Evolutionary conservation across 2,329 filamentous ascomycete species (phyloP).

Genomic region (Erysiphe neolycopersici): DNA sequence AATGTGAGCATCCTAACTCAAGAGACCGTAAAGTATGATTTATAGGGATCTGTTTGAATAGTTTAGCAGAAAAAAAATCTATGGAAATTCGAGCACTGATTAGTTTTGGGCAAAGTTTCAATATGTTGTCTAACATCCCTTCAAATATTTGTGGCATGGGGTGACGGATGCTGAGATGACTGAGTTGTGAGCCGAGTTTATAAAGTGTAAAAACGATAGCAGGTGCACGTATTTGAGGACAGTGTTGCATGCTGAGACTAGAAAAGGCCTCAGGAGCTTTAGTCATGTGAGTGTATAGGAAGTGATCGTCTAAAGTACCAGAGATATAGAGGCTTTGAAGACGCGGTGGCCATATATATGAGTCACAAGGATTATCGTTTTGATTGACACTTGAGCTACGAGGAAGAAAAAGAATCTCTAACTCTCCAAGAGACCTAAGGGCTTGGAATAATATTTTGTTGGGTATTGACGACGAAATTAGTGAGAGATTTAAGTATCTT

Average conservation of each 20-base stretch:
- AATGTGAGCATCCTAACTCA: conserved; percentile 12
- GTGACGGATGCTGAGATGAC: conserved; percentile 13
- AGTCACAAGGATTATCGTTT: conserved; percentile 1
- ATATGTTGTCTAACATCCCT: conserved; percentile 7
- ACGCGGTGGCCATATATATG: conserved; percentile 12
- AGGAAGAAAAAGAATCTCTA: conserved; percentile 13
- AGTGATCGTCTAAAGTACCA: conserved; percentile 11
- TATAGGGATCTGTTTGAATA: conserved; percentile 5
- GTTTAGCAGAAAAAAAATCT: conserved; percentile 10
- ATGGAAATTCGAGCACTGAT: conserved; percentile 11
- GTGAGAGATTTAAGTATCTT: conserved; percentile 11
- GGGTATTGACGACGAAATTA: conserved; percentile 12
- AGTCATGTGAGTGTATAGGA: conserved; percentile 7
- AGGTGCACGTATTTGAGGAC: conserved; percentile 7
- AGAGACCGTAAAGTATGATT: conserved; percentile 10
- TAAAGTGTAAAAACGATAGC: conserved; percentile 6
- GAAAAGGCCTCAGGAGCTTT: conserved; percentile 6
- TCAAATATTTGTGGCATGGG: conserved; percentile 10
- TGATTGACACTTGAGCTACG: conserved; percentile 6
- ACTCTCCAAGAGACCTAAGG: conserved; percentile 7
- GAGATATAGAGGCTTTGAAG: conserved; percentile 12
- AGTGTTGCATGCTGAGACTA: conserved; percentile 13
- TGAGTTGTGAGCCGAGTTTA: conserved; percentile 8
- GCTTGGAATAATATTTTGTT: conserved; percentile 12
- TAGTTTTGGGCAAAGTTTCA: conserved; percentile 8